These are phyloP conservation scores for Plasmodium gaboni DNA, from an alignment of 169 alveolate species.

Conservation along the genomic window DNA sequence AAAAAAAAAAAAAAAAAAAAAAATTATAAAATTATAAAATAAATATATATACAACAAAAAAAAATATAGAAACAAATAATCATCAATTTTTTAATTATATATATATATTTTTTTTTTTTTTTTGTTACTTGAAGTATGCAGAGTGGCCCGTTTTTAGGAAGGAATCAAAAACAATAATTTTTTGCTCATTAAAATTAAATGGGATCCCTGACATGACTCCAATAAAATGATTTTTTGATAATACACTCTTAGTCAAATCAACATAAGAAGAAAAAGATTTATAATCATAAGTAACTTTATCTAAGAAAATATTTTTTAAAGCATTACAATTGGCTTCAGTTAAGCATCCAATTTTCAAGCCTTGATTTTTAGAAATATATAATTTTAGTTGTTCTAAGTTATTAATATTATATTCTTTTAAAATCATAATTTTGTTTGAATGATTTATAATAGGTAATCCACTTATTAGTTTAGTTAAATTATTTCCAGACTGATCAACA, in stretches of 20 bases:
- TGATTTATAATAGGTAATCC: not conserved
- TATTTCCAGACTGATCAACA: not conserved
- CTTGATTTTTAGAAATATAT: slow-evolving; percentile 1
- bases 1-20: slow-evolving; percentile 15
- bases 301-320: not conserved
- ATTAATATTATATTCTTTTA: slow-evolving; percentile 6
- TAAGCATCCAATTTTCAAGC: not conserved
- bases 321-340: slow-evolving; percentile 15
- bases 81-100: not conserved
- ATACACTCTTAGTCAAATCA: not conserved
- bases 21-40: not conserved
- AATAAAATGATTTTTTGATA: not conserved
- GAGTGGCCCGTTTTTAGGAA: not conserved
- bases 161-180: not conserved
- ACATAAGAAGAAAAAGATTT: not conserved
- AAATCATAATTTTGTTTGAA: slow-evolving; percentile 6
- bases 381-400: not conserved
- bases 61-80: not conserved
- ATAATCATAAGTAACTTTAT: not conserved
- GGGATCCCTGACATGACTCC: slow-evolving; percentile 2
- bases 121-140: not conserved
- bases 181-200: not conserved
- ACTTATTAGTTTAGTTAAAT: not conserved
- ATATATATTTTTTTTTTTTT: not conserved
- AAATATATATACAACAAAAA: not conserved